Evolutionary conservation across 192 early-diverging fungal species (phyloP).

Genomic region (Paraglomus brasilianum): DNA sequence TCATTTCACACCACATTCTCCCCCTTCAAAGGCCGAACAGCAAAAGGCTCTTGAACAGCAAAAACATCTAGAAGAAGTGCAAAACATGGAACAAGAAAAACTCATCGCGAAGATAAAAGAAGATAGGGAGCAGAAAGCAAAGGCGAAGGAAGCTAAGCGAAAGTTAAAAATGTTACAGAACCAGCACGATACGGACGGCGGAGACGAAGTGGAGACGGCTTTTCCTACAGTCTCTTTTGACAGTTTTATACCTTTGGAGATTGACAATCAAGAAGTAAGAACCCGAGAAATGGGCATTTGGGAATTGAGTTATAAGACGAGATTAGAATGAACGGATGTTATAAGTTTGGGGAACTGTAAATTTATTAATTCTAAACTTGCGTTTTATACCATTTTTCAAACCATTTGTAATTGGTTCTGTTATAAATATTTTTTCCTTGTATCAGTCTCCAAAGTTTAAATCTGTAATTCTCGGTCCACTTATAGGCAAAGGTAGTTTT

Average conservation of each 20-base stretch:
- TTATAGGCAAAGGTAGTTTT: slow-evolving; percentile 32
- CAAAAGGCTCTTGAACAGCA: slow-evolving; percentile 35
- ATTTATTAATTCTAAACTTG: no score
- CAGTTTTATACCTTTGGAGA: slow-evolving; percentile 38
- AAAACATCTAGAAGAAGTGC: slow-evolving; percentile 44
- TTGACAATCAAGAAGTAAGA: slow-evolving; percentile 43
- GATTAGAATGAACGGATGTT: no score
- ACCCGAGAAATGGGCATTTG: no score
- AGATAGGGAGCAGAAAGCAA: slow-evolving; percentile 42
- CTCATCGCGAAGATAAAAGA: slow-evolving; percentile 40
- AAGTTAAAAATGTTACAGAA: slow-evolving; percentile 37
- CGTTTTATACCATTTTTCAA: no score
- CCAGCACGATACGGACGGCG: slow-evolving; percentile 31
- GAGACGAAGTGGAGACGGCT: slow-evolving; percentile 34
- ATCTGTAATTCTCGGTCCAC: slow-evolving; percentile 36
- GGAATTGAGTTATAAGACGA: no score
- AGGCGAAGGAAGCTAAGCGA: slow-evolving; percentile 38
- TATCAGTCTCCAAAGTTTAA: slow-evolving; percentile 36
- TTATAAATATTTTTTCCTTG: no score
- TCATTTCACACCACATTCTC: neutral
- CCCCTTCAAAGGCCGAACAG: no score
- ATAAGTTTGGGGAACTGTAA: no score
- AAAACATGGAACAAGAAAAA: no score
- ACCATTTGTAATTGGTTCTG: no score
- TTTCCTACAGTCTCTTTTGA: slow-evolving; percentile 42